Evolutionary conservation across 306 rosid genomes (phyloP).

Genomic region (Cucumis hystrix): DNA sequence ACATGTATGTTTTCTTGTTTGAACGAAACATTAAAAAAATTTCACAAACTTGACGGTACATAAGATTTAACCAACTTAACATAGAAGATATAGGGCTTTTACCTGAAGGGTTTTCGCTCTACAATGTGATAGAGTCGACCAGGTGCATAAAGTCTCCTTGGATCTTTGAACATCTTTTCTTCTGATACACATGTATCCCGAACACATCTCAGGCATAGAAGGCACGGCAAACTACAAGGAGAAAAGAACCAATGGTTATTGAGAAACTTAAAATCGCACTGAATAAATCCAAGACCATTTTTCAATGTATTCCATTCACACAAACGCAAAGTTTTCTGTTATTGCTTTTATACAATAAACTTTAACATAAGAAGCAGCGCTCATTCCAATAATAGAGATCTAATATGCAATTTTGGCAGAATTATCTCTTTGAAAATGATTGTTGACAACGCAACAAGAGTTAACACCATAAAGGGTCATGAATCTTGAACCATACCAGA

Average conservation of each 20-base stretch:
- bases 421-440: not conserved
- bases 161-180: constrained; percentile 80
- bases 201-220: constrained; percentile 69
- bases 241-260: constrained; percentile 3
- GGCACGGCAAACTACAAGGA: constrained; percentile 69
- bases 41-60: not conserved
- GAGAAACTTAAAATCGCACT: not conserved
- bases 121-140: constrained; percentile 95
- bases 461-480: not conserved
- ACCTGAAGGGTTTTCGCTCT: constrained; percentile 90
- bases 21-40: not conserved
- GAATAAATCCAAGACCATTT: not conserved
- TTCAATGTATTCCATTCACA: not conserved
- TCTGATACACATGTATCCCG: constrained; percentile 78
- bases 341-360: not conserved
- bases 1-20: not conserved
- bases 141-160: constrained; percentile 90
- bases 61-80: not conserved
- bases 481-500: constrained; percentile 48
- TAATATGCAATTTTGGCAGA: not conserved
- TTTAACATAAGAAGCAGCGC: not conserved
- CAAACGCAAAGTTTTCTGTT: not conserved
- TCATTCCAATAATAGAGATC: not conserved
- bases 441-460: not conserved
- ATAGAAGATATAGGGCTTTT: not conserved